Percentiles rank a stretch among this genome's conserved stretches.
phyloP scores from a whole-genome alignment of 2,329 filamentous ascomycete species.

The Penicillium sp. region DNA sequence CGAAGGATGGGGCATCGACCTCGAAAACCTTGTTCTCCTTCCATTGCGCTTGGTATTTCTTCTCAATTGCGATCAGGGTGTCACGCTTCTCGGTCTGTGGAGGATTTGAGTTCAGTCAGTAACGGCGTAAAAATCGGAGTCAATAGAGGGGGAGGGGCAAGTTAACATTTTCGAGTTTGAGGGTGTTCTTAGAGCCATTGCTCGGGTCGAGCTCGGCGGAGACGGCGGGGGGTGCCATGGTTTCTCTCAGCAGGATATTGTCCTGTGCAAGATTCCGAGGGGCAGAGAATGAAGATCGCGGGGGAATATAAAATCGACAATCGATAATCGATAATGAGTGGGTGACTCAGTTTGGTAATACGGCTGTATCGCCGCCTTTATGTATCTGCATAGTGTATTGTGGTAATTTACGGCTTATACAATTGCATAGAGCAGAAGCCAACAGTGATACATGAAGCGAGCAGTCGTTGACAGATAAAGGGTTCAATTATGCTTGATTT shows the following conservation, averaged over 20 bases:
- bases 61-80: slow-evolving; percentile 58
- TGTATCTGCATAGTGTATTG: not conserved
- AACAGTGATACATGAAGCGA: not conserved
- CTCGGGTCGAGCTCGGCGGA: slow-evolving; percentile 58
- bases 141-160: slow-evolving; percentile 28
- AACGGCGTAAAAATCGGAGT: not conserved
- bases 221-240: slow-evolving; percentile 48
- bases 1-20: slow-evolving; percentile 75
- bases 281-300: slow-evolving; percentile 23
- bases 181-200: slow-evolving; percentile 59
- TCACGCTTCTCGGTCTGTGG: slow-evolving; percentile 33
- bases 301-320: slow-evolving; percentile 26
- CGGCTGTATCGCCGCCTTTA: not conserved
- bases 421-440: not conserved
- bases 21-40: slow-evolving; percentile 77
- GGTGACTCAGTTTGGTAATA: slow-evolving; percentile 16
- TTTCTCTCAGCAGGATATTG: slow-evolving; percentile 25
- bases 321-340: slow-evolving; percentile 18
- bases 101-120: not conserved
- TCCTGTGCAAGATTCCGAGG: slow-evolving; percentile 25
- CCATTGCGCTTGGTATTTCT: slow-evolving; percentile 90
- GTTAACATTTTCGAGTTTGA: slow-evolving; percentile 62
- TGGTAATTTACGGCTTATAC: slow-evolving; percentile 6
- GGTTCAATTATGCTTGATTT: too few relatives aligned
- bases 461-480: not conserved